Percentiles rank a stretch among this genome's conserved stretches.
These are phyloP conservation scores for Cenchrus fungigraminus DNA, from an alignment of 176 grass and related monocot species.

Conservation along the genomic window DNA sequence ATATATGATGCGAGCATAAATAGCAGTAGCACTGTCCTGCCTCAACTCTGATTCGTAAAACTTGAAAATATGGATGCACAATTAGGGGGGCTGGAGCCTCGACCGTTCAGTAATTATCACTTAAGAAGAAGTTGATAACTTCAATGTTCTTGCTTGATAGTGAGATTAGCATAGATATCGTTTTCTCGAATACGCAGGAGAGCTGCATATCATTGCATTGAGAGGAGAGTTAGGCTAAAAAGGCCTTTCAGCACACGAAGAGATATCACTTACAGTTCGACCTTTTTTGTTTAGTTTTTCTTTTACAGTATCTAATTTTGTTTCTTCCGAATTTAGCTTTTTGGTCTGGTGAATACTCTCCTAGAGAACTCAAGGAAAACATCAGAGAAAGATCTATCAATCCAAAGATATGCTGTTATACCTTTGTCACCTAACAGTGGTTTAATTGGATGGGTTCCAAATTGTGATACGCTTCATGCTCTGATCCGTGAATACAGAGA, in stretches of 20 bases:
- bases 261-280: neutral
- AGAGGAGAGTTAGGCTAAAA: too few relatives aligned
- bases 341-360: constrained; percentile 97
- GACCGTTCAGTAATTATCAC: constrained; percentile 9
- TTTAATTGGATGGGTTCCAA: constrained; percentile 96
- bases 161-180: constrained; percentile 12
- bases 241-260: too few relatives aligned
- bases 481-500: constrained; percentile 98
- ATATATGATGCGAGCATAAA: neutral
- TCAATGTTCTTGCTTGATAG: constrained; percentile 8
- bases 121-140: neutral
- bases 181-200: too few relatives aligned
- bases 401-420: constrained; percentile 98
- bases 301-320: constrained; percentile 25
- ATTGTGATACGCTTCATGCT: constrained; percentile 92
- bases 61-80: neutral
- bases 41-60: neutral
- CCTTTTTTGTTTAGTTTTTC: constrained; percentile 11
- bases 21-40: neutral
- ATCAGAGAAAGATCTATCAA: constrained; percentile 91
- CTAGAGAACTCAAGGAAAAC: constrained; percentile 92
- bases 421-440: constrained; percentile 96
- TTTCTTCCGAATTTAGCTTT: constrained; percentile 66
- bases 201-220: too few relatives aligned
- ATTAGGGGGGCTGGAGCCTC: neutral